phyloP scores from a whole-genome alignment of 1,139 yeast species.

The Chernovozyma sophiae-reginae region DNA sequence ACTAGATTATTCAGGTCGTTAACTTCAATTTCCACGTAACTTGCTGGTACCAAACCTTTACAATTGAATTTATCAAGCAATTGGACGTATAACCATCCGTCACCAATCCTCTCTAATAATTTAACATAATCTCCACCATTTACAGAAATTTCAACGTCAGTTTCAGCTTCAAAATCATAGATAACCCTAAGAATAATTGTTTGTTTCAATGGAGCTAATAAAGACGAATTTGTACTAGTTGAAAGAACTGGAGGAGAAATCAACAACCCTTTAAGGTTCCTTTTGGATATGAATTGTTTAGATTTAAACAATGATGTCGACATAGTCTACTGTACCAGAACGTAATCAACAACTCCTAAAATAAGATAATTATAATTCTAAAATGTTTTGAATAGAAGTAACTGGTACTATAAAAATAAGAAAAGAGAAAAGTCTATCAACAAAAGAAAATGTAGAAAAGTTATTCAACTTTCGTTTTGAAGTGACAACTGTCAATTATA shows the following conservation, averaged over 20 bases:
- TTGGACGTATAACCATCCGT: constrained; percentile 37
- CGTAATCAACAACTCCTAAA: too few relatives aligned
- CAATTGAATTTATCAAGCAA: constrained; percentile 23
- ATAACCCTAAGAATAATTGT: constrained; percentile 26
- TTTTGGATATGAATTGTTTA: constrained; percentile 23
- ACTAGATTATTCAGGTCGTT: constrained; percentile 31
- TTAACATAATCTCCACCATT: constrained; percentile 28
- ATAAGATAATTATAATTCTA: too few relatives aligned
- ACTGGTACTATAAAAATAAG: too few relatives aligned
- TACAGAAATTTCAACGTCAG: constrained; percentile 23
- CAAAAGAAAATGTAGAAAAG: too few relatives aligned
- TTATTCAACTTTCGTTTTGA: too few relatives aligned
- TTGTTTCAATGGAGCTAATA: constrained; percentile 3
- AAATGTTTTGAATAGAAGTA: too few relatives aligned
- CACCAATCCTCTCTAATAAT: constrained; percentile 29
- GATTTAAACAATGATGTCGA: constrained; percentile 23
- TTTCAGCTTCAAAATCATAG: constrained; percentile 28
- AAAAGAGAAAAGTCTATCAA: background rate
- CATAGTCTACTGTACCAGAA: background rate
- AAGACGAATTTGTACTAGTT: background rate
- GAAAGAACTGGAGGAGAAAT: constrained; percentile 26
- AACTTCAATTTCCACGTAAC: constrained; percentile 35
- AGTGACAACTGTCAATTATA: background rate
- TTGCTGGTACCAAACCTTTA: constrained; percentile 34
- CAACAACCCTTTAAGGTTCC: constrained; percentile 25